Conservation (phyloP, 495 filamentous ascomycete genomes). For the Penicillium paradoxum region DNA sequence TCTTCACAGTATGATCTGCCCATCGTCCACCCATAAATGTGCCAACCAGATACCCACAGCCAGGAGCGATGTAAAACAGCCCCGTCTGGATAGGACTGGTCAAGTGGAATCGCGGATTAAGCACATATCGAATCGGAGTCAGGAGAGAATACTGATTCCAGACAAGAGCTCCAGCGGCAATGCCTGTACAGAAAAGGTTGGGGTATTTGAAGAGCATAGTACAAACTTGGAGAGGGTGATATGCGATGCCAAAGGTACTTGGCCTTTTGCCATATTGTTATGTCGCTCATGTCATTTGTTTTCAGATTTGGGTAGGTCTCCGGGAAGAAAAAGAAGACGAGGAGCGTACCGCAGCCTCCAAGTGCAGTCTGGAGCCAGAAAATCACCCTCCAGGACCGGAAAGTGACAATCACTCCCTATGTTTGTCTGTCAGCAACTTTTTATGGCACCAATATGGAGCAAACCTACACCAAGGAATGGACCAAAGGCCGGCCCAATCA, state of each 20-base stretch:
- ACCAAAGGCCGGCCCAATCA: slow-evolving; percentile 67
- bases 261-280: slow-evolving; percentile 42
- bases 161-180: slow-evolving; percentile 58
- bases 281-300: slow-evolving; percentile 49
- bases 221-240: slow-evolving; percentile 58
- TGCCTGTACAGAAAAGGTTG: slow-evolving; percentile 56
- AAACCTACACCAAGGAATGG: slow-evolving; percentile 53
- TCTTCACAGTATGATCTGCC: slow-evolving; percentile 61
- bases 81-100: slow-evolving; percentile 61
- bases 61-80: slow-evolving; percentile 71
- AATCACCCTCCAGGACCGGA: slow-evolving; percentile 60
- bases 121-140: slow-evolving; percentile 68
- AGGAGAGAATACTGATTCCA: slow-evolving; percentile 72
- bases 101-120: slow-evolving; percentile 68
- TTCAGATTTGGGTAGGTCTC: slow-evolving; percentile 63
- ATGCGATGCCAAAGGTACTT: slow-evolving; percentile 53
- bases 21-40: slow-evolving; percentile 69
- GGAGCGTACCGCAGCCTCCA: slow-evolving; percentile 50
- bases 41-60: slow-evolving; percentile 62
- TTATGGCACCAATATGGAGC: not conserved
- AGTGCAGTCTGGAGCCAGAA: slow-evolving; percentile 70
- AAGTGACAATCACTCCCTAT: slow-evolving; percentile 64
- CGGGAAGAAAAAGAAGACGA: slow-evolving; percentile 60
- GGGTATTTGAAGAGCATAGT: slow-evolving; percentile 55
- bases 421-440: slow-evolving; percentile 1